Conservation (phyloP, 2,329 filamentous ascomycete species). For the Cladosporium velox region DNA sequence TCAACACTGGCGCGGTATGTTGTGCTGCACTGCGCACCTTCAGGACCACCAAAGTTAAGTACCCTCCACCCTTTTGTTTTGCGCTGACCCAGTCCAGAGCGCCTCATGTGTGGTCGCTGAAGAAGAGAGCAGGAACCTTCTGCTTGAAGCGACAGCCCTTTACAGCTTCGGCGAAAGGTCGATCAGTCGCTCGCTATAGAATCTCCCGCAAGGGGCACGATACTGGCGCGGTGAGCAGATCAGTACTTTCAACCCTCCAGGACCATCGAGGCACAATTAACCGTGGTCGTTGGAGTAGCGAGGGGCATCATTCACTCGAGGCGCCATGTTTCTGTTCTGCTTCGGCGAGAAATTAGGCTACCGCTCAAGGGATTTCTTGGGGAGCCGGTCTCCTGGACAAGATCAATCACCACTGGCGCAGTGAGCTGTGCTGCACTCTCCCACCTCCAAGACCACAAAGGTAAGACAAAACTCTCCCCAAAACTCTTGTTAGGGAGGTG, state of each 20-base stretch:
- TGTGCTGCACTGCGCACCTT: slow-evolving; percentile 6
- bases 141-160: neutral
- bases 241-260: neutral
- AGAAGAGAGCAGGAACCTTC: neutral
- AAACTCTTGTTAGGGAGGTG: neutral
- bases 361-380: too few relatives aligned
- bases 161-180: neutral
- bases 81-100: neutral
- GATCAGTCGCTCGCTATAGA: neutral
- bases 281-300: slow-evolving; percentile 2
- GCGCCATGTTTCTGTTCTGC: slow-evolving; percentile 6
- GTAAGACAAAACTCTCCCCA: neutral
- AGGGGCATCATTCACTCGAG: neutral
- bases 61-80: neutral
- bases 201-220: neutral
- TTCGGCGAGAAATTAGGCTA: slow-evolving; percentile 8
- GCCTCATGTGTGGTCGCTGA: neutral
- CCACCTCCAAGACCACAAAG: slow-evolving; percentile 7
- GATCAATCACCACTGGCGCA: too few relatives aligned
- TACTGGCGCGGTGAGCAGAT: neutral
- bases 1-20: neutral
- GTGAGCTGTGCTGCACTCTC: slow-evolving; percentile 14
- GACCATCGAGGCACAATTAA: neutral
- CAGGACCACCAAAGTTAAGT: slow-evolving; percentile 9
- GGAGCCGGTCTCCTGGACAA: too few relatives aligned